These are phyloP conservation scores for Trichoderma citrinoviride DNA, from an alignment of 2,329 filamentous ascomycete genomes.

Conservation along the genomic window DNA sequence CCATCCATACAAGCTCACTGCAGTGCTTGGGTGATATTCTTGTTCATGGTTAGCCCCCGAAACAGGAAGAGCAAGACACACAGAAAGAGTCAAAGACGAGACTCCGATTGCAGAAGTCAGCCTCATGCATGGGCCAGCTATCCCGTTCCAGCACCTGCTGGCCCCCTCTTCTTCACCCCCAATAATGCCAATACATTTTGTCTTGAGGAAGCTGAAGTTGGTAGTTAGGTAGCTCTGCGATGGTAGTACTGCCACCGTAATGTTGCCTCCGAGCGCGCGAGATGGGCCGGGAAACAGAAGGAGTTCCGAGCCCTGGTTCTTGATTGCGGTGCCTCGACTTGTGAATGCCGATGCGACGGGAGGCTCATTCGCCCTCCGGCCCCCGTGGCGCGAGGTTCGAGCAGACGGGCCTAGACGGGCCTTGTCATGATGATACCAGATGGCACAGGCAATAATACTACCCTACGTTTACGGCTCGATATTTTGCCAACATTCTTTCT, in stretches of 20 bases:
- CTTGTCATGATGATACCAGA: constrained; percentile 6
- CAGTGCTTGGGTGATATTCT: no score
- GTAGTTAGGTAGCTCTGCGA: no score
- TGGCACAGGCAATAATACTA: not conserved
- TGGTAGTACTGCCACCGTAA: not conserved
- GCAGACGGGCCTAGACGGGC: not conserved
- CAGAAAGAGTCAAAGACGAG: no score
- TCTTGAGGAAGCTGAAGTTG: no score
- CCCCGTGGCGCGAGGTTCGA: not conserved
- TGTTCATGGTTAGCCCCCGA: no score
- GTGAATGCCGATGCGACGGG: not conserved
- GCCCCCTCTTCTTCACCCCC: not conserved
- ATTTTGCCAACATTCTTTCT: not conserved
- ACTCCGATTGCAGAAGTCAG: not conserved
- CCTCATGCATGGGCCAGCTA: not conserved
- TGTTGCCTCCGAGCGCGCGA: constrained; percentile 1
- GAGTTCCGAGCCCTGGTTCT: not conserved
- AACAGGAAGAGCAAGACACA: no score
- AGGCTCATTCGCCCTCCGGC: not conserved
- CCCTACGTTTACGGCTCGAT: not conserved
- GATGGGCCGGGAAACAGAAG: constrained; percentile 1
- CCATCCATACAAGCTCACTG: no score
- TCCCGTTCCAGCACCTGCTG: not conserved
- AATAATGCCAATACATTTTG: not conserved
- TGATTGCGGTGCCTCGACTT: not conserved